Conservation (phyloP, 2,329 filamentous ascomycete genomes). For the Passalora sequoiae region DNA sequence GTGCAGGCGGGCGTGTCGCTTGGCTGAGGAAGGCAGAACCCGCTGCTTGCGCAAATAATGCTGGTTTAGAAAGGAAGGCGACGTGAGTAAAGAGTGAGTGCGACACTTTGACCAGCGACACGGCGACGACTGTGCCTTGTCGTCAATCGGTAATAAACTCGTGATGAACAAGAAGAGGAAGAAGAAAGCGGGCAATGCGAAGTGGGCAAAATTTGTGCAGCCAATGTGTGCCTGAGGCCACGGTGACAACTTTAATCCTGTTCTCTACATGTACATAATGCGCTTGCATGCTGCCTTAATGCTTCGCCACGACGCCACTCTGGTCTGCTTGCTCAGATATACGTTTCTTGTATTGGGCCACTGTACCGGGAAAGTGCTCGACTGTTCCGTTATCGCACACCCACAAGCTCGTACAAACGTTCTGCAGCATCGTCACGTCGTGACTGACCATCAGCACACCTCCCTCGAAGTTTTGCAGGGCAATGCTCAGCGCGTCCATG, state of each 20-base stretch:
- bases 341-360: conserved; percentile 96
- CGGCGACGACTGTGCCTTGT: conserved; percentile 30
- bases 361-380: conserved; percentile 91
- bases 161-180: too few species aligned
- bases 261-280: too few species aligned
- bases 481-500: conserved; percentile 85
- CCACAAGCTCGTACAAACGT: conserved; percentile 90
- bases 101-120: conserved; percentile 24
- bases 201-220: too few species aligned
- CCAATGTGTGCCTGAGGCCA: too few species aligned
- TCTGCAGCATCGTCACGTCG: conserved; percentile 91
- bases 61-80: conserved; percentile 21
- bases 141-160: too few species aligned
- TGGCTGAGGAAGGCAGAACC: conserved; percentile 31
- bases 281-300: too few species aligned
- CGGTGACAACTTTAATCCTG: too few species aligned
- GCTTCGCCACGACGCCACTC: conserved; percentile 62
- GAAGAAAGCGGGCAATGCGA: too few species aligned
- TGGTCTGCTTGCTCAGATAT: conserved; percentile 77
- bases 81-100: conserved; percentile 21
- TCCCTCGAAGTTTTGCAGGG: conserved; percentile 80
- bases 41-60: conserved; percentile 28
- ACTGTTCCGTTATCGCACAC: conserved; percentile 92
- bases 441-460: conserved; percentile 98
- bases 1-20: not conserved